These are phyloP conservation scores for Primulina tabacum DNA, from an alignment of 257 asterid genomes.

Conservation along the genomic window DNA sequence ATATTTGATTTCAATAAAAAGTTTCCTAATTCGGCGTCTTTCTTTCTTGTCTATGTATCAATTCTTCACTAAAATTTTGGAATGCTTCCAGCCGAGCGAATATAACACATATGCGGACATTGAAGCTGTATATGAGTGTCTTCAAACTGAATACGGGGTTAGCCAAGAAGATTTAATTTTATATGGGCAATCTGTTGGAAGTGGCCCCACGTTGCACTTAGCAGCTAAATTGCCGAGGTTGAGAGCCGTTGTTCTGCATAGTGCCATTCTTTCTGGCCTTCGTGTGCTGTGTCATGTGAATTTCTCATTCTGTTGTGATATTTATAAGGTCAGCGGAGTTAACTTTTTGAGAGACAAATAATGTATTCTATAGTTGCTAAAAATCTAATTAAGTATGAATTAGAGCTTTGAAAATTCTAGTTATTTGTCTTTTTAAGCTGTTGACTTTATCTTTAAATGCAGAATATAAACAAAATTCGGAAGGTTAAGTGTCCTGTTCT, in stretches of 20 bases:
- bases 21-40: not conserved
- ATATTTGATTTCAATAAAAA: not conserved
- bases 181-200: constrained; percentile 98
- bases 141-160: constrained; percentile 83
- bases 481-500: constrained; percentile 94
- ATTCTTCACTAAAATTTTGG: constrained; percentile 3
- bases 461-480: constrained; percentile 88
- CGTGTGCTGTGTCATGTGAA: constrained; percentile 96
- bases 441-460: constrained; percentile 37
- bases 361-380: not conserved
- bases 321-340: constrained; percentile 63
- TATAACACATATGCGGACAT: constrained; percentile 90
- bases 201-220: constrained; percentile 95
- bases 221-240: constrained; percentile 89
- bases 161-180: constrained; percentile 89
- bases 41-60: too few relatives aligned
- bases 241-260: constrained; percentile 96
- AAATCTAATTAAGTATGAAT: not conserved
- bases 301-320: constrained; percentile 84
- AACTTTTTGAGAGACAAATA: not conserved
- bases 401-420: constrained; percentile 16
- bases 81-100: constrained; percentile 76
- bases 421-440: constrained; percentile 17
- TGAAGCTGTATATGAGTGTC: constrained; percentile 94
- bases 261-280: constrained; percentile 98